Base-by-base conservation (phyloP, 805 yeast species). In the Barnettozyma pratensis region DNA sequence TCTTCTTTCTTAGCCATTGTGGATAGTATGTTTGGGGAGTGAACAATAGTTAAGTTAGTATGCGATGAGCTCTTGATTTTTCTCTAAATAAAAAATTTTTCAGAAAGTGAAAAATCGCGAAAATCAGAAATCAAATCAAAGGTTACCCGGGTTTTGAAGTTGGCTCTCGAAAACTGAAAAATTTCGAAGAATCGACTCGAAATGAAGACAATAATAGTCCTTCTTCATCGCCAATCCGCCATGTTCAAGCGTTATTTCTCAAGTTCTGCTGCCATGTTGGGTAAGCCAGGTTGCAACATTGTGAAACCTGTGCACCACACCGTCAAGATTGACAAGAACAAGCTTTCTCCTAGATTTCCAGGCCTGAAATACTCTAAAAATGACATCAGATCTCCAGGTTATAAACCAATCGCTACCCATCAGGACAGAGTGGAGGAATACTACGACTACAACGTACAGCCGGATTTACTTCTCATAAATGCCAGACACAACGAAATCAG, bases 221-320 rank as follows among this genome's bases (percentile, higher is more conserved):
- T 27, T 9, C 26, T 19, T 19, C 19, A 19, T 19, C 19, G 19
- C 19, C 19, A 3, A 28, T n/a, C 7, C 34, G 28, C n/a, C 12
- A 47, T 47, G 50, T 47, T 47, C 42, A 47, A 40, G 28, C 62
- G 65, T 44, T 43, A 38, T 39, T 60, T 61, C 47, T 58, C 64
- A 19, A 47, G 57, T 1, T 37, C 65, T 0, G 52, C 55, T 4
- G 46, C 43, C 4, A 70, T 57, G 45, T 68, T 60, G 37, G 68
- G 68, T 49, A 76, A 70, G 64, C 76, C 76, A 44, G 85, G 81
- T 31, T 79, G 77, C 65, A 85, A 95, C 37, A 77, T 87, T 45
- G 91, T 88, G 36, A 79, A 85, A 44, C 98, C 99, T 2, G 95
- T 92, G 12, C 99, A 94, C 66, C 99, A 94, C 68, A 76, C 80